Percentiles rank a stretch among this genome's conserved stretches.
Evolutionary conservation across 139 green algal genomes (phyloP).

Genomic region (Asterochloris sp.): DNA sequence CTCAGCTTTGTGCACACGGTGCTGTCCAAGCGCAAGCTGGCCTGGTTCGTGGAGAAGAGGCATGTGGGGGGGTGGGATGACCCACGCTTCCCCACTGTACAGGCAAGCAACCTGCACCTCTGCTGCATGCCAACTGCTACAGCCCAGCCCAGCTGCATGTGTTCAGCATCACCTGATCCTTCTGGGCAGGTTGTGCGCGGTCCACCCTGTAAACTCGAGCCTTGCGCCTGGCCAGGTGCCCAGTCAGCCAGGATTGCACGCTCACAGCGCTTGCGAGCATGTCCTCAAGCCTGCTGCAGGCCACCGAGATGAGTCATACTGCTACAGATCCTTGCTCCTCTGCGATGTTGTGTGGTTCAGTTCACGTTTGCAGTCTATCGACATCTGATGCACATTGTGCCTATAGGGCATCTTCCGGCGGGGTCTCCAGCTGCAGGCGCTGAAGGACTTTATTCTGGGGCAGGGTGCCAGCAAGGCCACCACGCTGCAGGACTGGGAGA

Average conservation of each 20-base stretch:
- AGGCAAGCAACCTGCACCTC: conserved; percentile 27
- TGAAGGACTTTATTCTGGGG: conserved; percentile 94
- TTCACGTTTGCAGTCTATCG: background rate
- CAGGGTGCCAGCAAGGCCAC: conserved; percentile 94
- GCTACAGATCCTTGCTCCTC: no score
- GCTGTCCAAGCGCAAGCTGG: conserved; percentile 97
- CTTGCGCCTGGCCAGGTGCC: no score
- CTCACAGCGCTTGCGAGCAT: no score
- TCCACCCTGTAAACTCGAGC: no score
- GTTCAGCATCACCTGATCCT: no score
- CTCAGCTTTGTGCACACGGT: conserved; percentile 78
- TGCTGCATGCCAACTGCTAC: no score
- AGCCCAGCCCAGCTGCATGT: no score
- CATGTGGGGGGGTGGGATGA: conserved; percentile 91
- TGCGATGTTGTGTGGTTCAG: background rate
- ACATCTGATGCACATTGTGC: background rate
- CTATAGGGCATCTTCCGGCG: conserved; percentile 23
- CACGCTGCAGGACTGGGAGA: conserved; percentile 95
- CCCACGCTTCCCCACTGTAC: conserved; percentile 96
- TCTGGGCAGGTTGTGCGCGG: no score
- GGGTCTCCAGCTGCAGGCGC: conserved; percentile 59
- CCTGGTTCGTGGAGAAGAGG: conserved; percentile 87
- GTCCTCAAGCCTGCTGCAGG: no score
- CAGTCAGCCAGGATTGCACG: no score
- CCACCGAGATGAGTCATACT: no score